A percentile compares a stretch with the other conserved stretches of the same genome.
Conservation (phyloP, 768 basidiomycete species). For the Cystoderma amianthinum region DNA sequence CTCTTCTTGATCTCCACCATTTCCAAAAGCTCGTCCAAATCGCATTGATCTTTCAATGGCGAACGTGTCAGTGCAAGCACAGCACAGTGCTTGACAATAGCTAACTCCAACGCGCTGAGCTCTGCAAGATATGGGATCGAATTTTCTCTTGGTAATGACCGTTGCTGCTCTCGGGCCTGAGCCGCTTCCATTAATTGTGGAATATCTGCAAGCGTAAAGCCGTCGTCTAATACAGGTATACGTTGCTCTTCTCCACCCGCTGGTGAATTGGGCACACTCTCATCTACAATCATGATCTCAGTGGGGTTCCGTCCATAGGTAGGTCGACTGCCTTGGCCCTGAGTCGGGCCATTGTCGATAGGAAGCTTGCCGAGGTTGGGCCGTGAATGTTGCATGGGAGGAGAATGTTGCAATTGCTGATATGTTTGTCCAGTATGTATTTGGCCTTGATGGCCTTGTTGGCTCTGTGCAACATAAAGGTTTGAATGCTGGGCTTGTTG, state of each 20-base stretch:
- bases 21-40: slow-evolving; percentile 90
- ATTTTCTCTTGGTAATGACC: slow-evolving; percentile 73
- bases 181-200: slow-evolving; percentile 90
- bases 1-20: slow-evolving; percentile 89
- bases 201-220: slow-evolving; percentile 90
- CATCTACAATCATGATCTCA: slow-evolving; percentile 85
- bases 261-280: slow-evolving; percentile 67
- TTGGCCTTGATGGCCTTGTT: slow-evolving; percentile 28
- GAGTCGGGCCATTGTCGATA: slow-evolving; percentile 23
- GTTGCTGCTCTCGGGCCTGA: slow-evolving; percentile 81
- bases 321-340: slow-evolving; percentile 54
- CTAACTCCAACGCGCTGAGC: slow-evolving; percentile 75
- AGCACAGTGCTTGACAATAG: slow-evolving; percentile 89
- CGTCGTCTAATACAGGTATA: slow-evolving; percentile 51
- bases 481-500: slow-evolving; percentile 22
- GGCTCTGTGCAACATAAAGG: slow-evolving; percentile 19
- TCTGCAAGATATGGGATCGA: slow-evolving; percentile 82
- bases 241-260: slow-evolving; percentile 39
- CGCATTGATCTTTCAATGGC: slow-evolving; percentile 74
- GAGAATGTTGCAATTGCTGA: slow-evolving; percentile 13
- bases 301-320: slow-evolving; percentile 74
- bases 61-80: slow-evolving; percentile 75
- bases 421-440: slow-evolving; percentile 23
- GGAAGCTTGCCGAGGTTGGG: slow-evolving; percentile 35
- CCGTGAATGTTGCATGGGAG: slow-evolving; percentile 20